A percentile compares a stretch with the other conserved stretches of the same genome.
Conservation (phyloP, 1,284 basidiomycete species). For the Sporisorium iseilematis-ciliati region DNA sequence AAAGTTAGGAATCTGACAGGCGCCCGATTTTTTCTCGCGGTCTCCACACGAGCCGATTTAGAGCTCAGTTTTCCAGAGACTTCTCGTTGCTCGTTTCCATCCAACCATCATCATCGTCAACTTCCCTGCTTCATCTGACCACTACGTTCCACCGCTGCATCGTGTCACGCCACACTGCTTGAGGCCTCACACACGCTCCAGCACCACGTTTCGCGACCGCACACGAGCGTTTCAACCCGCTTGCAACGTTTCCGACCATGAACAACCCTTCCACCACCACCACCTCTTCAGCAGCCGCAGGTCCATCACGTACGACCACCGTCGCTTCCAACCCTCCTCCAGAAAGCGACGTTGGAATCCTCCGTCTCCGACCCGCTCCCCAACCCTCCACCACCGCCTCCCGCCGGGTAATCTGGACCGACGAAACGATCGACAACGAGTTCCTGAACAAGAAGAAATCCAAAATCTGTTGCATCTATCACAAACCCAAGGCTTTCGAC, state of each 20-base stretch:
- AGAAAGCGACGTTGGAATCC: constrained; percentile 11
- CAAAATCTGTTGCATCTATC: constrained; percentile 69
- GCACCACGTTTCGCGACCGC: not conserved
- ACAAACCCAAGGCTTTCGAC: constrained; percentile 65
- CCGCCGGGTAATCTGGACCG: constrained; percentile 60
- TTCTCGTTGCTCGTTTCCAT: too few species aligned
- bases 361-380: constrained; percentile 18
- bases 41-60: too few species aligned
- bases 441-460: constrained; percentile 61
- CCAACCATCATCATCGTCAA: too few species aligned
- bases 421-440: constrained; percentile 67
- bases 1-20: too few species aligned
- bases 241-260: too few species aligned
- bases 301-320: constrained; percentile 24
- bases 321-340: constrained; percentile 1
- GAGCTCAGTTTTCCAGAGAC: too few species aligned
- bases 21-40: too few species aligned
- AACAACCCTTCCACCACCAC: not conserved
- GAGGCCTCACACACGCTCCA: too few species aligned
- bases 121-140: not conserved
- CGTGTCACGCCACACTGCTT: not conserved
- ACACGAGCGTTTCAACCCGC: too few species aligned
- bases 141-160: not conserved
- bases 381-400: not conserved
- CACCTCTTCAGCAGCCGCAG: constrained; percentile 5